These are phyloP conservation scores for Chloropicon primus DNA, from an alignment of 139 green algal species.

Conservation along the genomic window DNA sequence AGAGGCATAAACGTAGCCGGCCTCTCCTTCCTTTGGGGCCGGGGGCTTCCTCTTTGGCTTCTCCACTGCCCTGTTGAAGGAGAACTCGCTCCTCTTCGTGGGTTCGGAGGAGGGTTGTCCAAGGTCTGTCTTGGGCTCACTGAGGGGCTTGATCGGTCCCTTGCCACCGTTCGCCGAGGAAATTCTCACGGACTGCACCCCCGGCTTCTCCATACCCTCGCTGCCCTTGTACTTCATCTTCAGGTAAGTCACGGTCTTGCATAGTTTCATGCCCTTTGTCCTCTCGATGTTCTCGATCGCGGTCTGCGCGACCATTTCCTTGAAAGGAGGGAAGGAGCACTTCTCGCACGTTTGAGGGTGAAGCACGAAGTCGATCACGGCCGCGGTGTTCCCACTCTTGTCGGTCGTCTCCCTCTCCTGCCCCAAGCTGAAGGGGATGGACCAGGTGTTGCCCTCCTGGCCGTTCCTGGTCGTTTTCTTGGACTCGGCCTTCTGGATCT, in stretches of 20 bases:
- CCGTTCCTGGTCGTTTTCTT: background rate
- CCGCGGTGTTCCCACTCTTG: constrained; percentile 18
- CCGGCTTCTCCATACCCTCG: background rate
- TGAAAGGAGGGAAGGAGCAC: constrained; percentile 12
- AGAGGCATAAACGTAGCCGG: background rate
- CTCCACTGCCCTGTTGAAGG: constrained; percentile 2
- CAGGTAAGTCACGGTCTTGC: constrained; percentile 13
- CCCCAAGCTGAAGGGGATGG: constrained; percentile 3
- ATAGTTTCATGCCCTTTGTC: constrained; percentile 6
- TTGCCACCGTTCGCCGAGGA: background rate
- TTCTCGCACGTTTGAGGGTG: constrained; percentile 27
- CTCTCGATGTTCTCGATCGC: constrained; percentile 42
- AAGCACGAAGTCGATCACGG: constrained; percentile 46
- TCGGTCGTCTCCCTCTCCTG: constrained; percentile 24
- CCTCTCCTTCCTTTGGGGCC: constrained; percentile 3
- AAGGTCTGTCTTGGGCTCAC: background rate
- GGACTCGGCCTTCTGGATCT: constrained; percentile 18
- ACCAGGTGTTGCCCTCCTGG: background rate
- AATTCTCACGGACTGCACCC: background rate
- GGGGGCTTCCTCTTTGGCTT: background rate
- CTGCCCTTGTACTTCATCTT: constrained; percentile 35
- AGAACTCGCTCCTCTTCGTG: background rate
- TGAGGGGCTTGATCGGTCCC: background rate
- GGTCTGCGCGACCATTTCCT: constrained; percentile 24
- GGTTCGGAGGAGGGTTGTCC: background rate